Evolutionary conservation across 768 basidiomycete species (phyloP).

Genomic region (Neoboletus magnificus): DNA sequence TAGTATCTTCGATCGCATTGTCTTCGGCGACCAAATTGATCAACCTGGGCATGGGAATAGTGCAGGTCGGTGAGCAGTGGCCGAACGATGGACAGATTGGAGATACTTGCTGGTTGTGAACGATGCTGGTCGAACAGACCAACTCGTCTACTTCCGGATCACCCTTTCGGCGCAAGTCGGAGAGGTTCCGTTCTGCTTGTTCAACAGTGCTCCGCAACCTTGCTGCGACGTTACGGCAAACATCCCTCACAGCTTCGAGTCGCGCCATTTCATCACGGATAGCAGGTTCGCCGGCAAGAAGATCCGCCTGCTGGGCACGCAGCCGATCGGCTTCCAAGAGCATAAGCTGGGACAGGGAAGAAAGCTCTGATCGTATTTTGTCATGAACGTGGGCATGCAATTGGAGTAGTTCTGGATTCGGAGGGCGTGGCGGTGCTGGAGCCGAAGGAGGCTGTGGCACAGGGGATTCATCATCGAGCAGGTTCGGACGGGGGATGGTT

Average conservation of each 20-base stretch:
- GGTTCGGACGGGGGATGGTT: constrained; percentile 41
- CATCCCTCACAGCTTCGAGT: constrained; percentile 87
- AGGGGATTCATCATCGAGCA: constrained; percentile 60
- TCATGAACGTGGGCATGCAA: constrained; percentile 76
- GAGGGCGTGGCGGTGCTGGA: constrained; percentile 72
- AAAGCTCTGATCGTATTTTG: constrained; percentile 68
- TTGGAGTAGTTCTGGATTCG: constrained; percentile 83
- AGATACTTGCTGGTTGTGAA: constrained; percentile 82
- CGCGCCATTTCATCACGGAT: constrained; percentile 96
- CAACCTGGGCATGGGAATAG: constrained; percentile 51
- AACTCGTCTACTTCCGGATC: constrained; percentile 96
- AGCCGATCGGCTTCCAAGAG: constrained; percentile 69
- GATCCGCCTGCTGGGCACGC: constrained; percentile 77
- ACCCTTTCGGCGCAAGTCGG: constrained; percentile 76
- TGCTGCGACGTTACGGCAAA: constrained; percentile 76
- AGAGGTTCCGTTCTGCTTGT: constrained; percentile 68
- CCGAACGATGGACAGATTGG: neutral
- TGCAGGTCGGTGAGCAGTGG: constrained; percentile 15
- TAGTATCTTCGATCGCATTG: constrained; percentile 96
- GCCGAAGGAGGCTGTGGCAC: constrained; percentile 27
- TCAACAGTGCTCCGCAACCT: constrained; percentile 62
- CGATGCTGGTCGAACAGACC: constrained; percentile 92
- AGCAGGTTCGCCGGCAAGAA: constrained; percentile 87
- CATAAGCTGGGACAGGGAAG: constrained; percentile 64
- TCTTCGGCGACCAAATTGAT: constrained; percentile 99